Evolutionary conservation across 176 grass and related monocot genomes (phyloP), one percentile per base, ranked within the genome.

Genomic region (Rhynchospora pubera): DNA sequence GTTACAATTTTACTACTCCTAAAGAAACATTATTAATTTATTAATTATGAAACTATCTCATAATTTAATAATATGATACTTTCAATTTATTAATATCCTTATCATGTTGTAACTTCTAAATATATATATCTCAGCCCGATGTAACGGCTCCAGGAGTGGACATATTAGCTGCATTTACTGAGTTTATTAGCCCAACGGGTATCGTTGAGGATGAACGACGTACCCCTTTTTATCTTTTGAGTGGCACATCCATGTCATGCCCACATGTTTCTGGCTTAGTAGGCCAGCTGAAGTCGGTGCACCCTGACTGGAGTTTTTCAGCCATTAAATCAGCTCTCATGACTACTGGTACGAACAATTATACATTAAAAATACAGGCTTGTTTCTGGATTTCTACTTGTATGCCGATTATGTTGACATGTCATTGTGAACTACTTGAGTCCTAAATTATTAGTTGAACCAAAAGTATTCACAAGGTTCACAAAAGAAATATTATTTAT

Each of bases 231-330:
- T 89, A 85, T 3, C 78, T 93, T 83, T 46, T 93, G 16, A 93
- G 88, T 12, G 89, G 91, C 21, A 91, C 94, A 5, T 97, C 94
- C 74, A 97, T 93, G 94, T 53, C 94, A 32, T 90, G 91, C 81
- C 94, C 91, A 4, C 94, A 97, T 50, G 46, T 88, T 22, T 81
- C 90, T 28, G 91, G 94, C 59, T 82, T 97, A 16, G 68, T 79
- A 0, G 94, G 44, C 1, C 84, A 88, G 19, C 86, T 97, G 60
- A 90, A 74, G 79, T 86, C 82, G 7, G 89, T 84, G 39, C 87
- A 81, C 19, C 91, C 94, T 1, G 82, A 77, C 13, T 93, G 93
- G 93, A 93, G 91, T 78, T 87, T 88, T 62, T 85, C 91, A 0
- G 87, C 87, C 61, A 88, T 93, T 57, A 85, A 89, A 0, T 97